A percentile compares a stretch with the other conserved stretches of the same genome.
These are phyloP conservation scores for Aspergillus udagawae DNA, from an alignment of 2,329 filamentous ascomycete genomes.

Conservation along the genomic window DNA sequence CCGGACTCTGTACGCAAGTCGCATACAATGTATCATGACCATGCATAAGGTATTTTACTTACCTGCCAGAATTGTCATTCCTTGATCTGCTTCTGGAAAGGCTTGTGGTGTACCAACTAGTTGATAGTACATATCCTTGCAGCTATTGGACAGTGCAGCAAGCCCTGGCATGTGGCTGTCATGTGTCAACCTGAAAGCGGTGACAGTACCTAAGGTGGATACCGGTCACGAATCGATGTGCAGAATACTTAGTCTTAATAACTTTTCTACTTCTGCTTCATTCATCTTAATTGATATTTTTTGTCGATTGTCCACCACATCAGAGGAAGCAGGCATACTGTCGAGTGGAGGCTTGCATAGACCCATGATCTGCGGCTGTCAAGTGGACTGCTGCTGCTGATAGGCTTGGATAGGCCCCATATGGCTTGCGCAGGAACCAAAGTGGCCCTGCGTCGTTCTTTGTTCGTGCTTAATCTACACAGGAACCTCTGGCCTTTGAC, in stretches of 20 bases:
- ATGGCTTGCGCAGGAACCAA: conserved; percentile 23
- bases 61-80: not conserved
- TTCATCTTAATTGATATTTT: not conserved
- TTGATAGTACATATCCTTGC: not conserved
- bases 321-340: not conserved
- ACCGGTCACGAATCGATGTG: not conserved
- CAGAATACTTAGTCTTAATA: too few species aligned
- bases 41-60: not conserved
- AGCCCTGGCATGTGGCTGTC: not conserved
- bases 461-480: conserved; percentile 1
- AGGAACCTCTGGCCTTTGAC: not conserved
- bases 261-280: conserved; percentile 2
- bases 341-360: not conserved
- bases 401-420: conserved; percentile 8
- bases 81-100: not conserved
- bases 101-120: not conserved
- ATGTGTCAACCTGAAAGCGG: not conserved
- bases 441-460: conserved; percentile 10
- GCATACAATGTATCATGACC: not conserved
- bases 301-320: not conserved
- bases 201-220: not conserved
- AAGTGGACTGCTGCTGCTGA: conserved; percentile 1
- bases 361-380: conserved; percentile 13
- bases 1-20: not conserved
- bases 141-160: not conserved